Percentiles rank a stretch among this genome's conserved stretches.
These are phyloP conservation scores for Cordyceps fumosorosea DNA, from an alignment of 2,329 filamentous ascomycete species.

Conservation along the genomic window DNA sequence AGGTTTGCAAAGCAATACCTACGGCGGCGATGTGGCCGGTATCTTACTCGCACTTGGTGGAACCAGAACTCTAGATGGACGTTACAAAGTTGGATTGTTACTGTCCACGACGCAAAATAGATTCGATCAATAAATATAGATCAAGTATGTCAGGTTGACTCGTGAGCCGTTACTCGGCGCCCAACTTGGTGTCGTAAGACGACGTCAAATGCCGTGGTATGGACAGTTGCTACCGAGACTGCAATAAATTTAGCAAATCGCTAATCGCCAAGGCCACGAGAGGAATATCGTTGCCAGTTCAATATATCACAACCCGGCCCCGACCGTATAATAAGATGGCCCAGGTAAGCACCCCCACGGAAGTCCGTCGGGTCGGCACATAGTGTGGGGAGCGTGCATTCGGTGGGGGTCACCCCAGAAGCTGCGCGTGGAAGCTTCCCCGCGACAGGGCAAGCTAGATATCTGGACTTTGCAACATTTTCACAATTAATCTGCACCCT, in stretches of 20 bases:
- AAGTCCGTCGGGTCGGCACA: background rate
- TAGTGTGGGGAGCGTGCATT: background rate
- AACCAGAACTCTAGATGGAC: background rate
- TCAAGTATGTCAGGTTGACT: background rate
- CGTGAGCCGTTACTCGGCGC: no score
- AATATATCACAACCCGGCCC: background rate
- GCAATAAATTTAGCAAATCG: background rate
- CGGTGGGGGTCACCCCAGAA: constrained; percentile 14
- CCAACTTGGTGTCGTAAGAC: no score
- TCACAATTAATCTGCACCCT: background rate
- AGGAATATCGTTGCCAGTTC: background rate
- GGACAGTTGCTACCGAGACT: background rate
- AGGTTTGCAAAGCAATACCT: no score
- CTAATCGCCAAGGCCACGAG: background rate
- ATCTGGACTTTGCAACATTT: constrained; percentile 3
- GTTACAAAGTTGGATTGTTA: background rate
- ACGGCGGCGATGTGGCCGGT: no score
- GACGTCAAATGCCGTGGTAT: background rate
- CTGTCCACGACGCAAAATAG: background rate
- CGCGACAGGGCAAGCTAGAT: background rate
- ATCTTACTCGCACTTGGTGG: background rate
- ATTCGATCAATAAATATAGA: background rate
- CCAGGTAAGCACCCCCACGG: constrained; percentile 2
- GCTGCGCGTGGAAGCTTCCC: constrained; percentile 3
- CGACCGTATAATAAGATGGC: background rate